phyloP scores from a whole-genome alignment of 129 eudicot genomes.

The Helianthus tuberosus region DNA sequence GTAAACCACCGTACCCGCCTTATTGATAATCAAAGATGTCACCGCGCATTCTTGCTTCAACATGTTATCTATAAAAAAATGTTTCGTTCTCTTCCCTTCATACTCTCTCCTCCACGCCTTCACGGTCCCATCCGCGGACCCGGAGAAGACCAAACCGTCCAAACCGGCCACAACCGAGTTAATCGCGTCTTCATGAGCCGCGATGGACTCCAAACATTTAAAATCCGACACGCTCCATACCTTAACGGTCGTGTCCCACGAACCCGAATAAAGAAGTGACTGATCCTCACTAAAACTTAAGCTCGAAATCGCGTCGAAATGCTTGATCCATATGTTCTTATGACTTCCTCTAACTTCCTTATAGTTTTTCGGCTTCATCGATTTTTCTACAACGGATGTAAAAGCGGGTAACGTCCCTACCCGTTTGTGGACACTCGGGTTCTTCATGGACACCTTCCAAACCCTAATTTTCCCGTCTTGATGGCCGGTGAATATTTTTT shows the following conservation, averaged over 20 bases:
- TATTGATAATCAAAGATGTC: conserved; percentile 60
- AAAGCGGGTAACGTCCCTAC: conserved; percentile 69
- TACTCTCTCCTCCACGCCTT: conserved; percentile 75
- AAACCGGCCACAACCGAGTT: conserved; percentile 77
- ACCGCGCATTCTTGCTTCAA: conserved; percentile 80
- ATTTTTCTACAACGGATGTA: conserved; percentile 52
- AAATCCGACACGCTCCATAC: conserved; percentile 73
- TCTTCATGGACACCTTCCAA: conserved; percentile 72
- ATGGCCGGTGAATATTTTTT: conserved; percentile 71
- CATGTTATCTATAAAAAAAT: conserved; percentile 61
- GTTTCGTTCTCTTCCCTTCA: conserved; percentile 80
- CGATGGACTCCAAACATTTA: conserved; percentile 73
- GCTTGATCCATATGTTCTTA: conserved; percentile 66
- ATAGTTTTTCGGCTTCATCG: conserved; percentile 67
- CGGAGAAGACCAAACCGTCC: conserved; percentile 75
- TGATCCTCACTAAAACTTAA: conserved; percentile 70
- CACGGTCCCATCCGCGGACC: conserved; percentile 84
- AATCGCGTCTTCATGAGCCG: conserved; percentile 74
- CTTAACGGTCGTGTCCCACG: conserved; percentile 80
- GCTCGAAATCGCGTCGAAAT: conserved; percentile 68
- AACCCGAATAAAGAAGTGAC: conserved; percentile 65
- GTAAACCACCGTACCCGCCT: conserved; percentile 43
- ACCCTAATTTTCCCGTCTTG: conserved; percentile 86
- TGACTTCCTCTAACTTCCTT: conserved; percentile 50
- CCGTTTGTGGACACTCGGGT: conserved; percentile 60